phyloP scores from a whole-genome alignment of 2,329 filamentous ascomycete genomes.

The Didymella sp. region DNA sequence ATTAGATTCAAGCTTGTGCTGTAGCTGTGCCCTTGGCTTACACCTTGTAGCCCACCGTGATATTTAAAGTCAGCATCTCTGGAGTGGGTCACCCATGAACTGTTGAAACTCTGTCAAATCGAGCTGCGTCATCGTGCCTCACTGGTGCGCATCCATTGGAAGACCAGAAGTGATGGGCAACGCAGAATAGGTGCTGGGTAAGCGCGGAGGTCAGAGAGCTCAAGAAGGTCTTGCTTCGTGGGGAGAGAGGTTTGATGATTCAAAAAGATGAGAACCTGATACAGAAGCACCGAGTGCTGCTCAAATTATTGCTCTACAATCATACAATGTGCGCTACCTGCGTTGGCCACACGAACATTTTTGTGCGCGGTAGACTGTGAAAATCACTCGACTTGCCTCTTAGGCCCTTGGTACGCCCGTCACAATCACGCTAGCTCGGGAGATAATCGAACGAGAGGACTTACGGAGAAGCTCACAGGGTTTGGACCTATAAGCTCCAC shows the following conservation, averaged over 20 bases:
- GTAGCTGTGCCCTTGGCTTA: conserved; percentile 13
- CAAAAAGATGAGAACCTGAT: too few species aligned
- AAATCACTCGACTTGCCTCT: not conserved
- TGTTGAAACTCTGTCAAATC: too few species aligned
- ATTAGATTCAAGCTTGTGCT: conserved; percentile 1
- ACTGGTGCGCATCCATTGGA: not conserved
- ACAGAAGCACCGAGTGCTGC: too few species aligned
- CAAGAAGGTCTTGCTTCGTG: not conserved
- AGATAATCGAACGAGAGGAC: not conserved
- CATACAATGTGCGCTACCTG: not conserved
- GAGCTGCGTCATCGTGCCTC: not conserved
- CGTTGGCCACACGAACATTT: not conserved
- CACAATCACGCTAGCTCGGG: not conserved
- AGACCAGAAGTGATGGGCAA: not conserved
- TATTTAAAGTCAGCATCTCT: not conserved
- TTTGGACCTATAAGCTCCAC: too few species aligned
- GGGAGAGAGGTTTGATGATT: not conserved
- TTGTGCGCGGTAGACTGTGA: not conserved
- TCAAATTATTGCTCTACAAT: too few species aligned
- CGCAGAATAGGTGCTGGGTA: not conserved
- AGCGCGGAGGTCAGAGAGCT: not conserved
- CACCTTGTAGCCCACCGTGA: not conserved
- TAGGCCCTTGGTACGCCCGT: not conserved
- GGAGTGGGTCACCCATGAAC: not conserved
- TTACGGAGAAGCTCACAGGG: not conserved